Conservation (phyloP, 257 asterid species). For the Anisodus tanguticus region DNA sequence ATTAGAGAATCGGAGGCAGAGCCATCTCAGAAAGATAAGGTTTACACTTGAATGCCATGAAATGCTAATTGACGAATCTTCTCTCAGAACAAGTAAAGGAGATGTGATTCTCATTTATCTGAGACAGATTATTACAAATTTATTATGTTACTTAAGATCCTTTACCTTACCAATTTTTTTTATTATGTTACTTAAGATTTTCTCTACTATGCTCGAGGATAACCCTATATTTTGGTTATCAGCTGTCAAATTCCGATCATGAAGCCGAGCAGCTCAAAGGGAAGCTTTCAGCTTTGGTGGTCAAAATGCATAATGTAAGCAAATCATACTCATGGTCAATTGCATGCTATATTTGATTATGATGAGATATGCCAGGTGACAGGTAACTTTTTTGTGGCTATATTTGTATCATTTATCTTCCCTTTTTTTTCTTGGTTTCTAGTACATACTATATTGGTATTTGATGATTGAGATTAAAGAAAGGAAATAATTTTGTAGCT, state of each 20-base stretch:
- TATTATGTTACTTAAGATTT: not conserved
- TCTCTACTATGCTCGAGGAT: slow-evolving; percentile 12
- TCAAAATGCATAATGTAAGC: slow-evolving; percentile 51
- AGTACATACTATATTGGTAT: slow-evolving; percentile 3
- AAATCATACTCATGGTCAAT: slow-evolving; percentile 7
- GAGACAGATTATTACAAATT: not conserved
- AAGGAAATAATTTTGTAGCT: slow-evolving; percentile 8
- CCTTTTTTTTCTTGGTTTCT: not conserved
- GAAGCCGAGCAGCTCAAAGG: slow-evolving; percentile 52
- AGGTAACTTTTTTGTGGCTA: not conserved
- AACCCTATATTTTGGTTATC: slow-evolving; percentile 27
- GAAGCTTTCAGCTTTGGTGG: slow-evolving; percentile 48
- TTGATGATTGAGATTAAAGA: not conserved
- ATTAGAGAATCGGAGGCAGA: slow-evolving; percentile 46
- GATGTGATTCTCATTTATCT: not conserved
- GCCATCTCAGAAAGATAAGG: slow-evolving; percentile 44
- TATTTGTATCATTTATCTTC: slow-evolving; percentile 2
- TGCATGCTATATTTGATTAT: not conserved
- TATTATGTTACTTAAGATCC: not conserved
- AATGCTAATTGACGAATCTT: slow-evolving; percentile 23
- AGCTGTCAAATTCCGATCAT: slow-evolving; percentile 35
- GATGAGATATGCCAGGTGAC: not conserved
- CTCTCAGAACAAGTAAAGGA: not conserved
- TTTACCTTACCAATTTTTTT: too few relatives aligned
- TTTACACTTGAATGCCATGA: slow-evolving; percentile 35